Base-by-base conservation (phyloP, 139 green algal genomes). In the Astrephomene gubernaculifera region DNA sequence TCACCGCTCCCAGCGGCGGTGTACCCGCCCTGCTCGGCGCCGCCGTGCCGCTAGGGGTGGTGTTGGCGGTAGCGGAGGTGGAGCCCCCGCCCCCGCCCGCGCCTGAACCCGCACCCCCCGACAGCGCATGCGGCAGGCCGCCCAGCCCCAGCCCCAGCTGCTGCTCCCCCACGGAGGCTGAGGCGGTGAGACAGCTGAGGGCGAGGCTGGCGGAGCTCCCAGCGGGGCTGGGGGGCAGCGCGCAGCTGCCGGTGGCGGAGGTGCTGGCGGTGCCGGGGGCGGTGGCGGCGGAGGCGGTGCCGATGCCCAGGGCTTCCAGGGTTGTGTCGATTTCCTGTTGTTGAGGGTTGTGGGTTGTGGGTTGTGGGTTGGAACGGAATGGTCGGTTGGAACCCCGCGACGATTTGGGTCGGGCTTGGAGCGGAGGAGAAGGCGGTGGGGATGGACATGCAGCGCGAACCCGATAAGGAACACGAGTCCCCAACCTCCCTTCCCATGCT, bases 241-340 rank as follows among this genome's bases (percentile, higher is more conserved):
- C 73, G 1, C 36, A 61, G 27, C n/a, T 38, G 53, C 74, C 38
- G 29, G 29, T 33, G 41, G 10, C 41, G 1, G 14, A 41, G 7
- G 6, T 54, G 43, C 78, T 63, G 31, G 31, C 63, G 1, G 3
- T 25, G 9, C 5, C 27, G 0, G 4, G n/a, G 14, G 41, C 27
- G 27, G 6, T n/a, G 1, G 39, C 4, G 27, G 52, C 63, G 6
- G n/a, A 22, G 2, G 63, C 43, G 22, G 78, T 74, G 33, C 78
- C 78, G 33, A 84, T 84, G n/a, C 78, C 78, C 63, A 84, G 78
- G 43, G 78, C 78, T 63, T 84, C 78, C 4, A 84, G n/a, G 5
- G 78, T 84, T 10, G 78, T 84, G 63, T 84, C 78, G 31, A 84
- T 84, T 25, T 84, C 78, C 78, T 84, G 63, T 14, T 1, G 43